phyloP scores from a whole-genome alignment of 805 yeast genomes.

The Clavispora phyllophila region DNA sequence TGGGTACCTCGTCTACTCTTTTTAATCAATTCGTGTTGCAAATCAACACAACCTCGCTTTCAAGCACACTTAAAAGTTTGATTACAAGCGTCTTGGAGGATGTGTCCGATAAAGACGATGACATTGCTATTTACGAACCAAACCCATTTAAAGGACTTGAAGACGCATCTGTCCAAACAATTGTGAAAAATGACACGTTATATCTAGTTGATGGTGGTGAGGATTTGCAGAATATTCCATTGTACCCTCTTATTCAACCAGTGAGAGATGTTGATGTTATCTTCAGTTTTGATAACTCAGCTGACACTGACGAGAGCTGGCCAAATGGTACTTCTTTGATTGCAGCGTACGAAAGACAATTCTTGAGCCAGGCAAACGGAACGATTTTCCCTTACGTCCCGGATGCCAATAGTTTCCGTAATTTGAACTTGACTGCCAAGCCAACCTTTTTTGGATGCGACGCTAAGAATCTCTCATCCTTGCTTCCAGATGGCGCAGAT shows the following conservation, averaged over 20 bases:
- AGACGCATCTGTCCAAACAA: conserved; percentile 15
- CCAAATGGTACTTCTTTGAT: conserved; percentile 40
- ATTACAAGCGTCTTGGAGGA: conserved; percentile 20
- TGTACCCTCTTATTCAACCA: conserved; percentile 36
- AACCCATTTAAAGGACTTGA: conserved; percentile 31
- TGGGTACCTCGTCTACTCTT: conserved; percentile 37
- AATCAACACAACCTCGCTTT: conserved; percentile 18
- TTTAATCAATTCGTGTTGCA: conserved; percentile 30
- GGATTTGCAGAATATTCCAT: conserved; percentile 38
- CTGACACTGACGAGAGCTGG: conserved; percentile 32
- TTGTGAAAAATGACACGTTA: conserved; percentile 25
- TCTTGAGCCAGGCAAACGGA: conserved; percentile 20
- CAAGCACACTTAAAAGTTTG: conserved; percentile 20
- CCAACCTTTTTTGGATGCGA: conserved; percentile 27
- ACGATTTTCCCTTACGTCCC: conserved; percentile 26
- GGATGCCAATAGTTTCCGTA: conserved; percentile 15
- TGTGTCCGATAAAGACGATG: conserved; percentile 24
- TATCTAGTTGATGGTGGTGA: conserved; percentile 41
- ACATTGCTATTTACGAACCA: conserved; percentile 36
- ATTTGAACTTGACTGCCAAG: conserved; percentile 17
- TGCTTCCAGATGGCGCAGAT: conserved; percentile 14
- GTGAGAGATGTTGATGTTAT: conserved; percentile 35
- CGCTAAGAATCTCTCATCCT: conserved; percentile 18
- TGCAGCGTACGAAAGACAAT: conserved; percentile 29
- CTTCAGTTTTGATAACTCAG: conserved; percentile 36